phyloP scores from a whole-genome alignment of 108 stramenopile species.

The Chaetoceros tenuissimus region DNA sequence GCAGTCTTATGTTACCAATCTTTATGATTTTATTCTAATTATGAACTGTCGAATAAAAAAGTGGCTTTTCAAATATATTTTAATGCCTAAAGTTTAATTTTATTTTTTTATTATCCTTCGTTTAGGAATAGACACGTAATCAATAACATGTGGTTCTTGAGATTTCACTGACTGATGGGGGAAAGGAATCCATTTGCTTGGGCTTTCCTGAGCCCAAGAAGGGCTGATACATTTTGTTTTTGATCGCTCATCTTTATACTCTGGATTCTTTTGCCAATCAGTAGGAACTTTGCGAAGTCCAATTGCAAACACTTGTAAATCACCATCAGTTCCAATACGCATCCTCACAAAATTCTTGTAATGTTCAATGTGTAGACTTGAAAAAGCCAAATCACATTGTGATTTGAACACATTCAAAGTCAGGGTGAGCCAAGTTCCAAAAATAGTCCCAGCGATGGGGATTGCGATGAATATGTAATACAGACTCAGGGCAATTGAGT shows the following conservation, averaged over 20 bases:
- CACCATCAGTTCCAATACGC: slow-evolving; percentile 33
- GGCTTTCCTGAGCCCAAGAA: slow-evolving; percentile 30
- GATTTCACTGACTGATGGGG: slow-evolving; percentile 15
- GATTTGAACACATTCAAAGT: slow-evolving; percentile 34
- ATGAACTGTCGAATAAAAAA: too few relatives aligned
- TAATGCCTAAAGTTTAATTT: too few relatives aligned
- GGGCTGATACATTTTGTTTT: slow-evolving; percentile 11
- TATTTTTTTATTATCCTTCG: neutral
- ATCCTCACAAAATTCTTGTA: slow-evolving; percentile 43
- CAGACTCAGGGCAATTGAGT: slow-evolving; percentile 26
- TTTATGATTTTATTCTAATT: too few relatives aligned
- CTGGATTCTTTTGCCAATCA: slow-evolving; percentile 35
- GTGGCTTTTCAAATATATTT: too few relatives aligned
- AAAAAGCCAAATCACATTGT: slow-evolving; percentile 47
- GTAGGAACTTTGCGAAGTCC: slow-evolving; percentile 51
- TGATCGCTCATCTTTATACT: slow-evolving; percentile 17
- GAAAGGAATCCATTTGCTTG: slow-evolving; percentile 40
- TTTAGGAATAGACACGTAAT: slow-evolving; percentile 12
- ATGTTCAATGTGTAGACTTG: slow-evolving; percentile 34
- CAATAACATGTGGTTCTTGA: slow-evolving; percentile 31
- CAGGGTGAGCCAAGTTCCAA: slow-evolving; percentile 41
- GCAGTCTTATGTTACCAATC: too few relatives aligned
- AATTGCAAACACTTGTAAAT: slow-evolving; percentile 43
- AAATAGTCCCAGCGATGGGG: slow-evolving; percentile 36
- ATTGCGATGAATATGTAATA: slow-evolving; percentile 42